A percentile compares a stretch with the other conserved stretches of the same genome.
phyloP scores from a whole-genome alignment of 2,329 filamentous ascomycete species.

The Verticillium tricorpus region DNA sequence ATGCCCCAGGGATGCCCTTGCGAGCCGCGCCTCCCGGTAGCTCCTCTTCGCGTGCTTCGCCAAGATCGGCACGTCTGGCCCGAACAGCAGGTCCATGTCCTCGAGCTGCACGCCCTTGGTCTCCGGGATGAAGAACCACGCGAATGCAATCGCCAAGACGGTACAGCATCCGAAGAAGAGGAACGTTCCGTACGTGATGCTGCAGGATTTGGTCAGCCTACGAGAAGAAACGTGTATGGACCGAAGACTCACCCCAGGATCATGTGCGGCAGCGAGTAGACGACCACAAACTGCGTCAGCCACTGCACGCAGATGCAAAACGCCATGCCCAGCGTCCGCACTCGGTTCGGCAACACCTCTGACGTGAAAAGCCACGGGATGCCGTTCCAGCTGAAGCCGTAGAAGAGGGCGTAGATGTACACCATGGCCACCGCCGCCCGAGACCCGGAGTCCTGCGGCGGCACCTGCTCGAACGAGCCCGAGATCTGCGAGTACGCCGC shows the following conservation, averaged over 20 bases:
- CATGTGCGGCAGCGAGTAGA: constrained; percentile 22
- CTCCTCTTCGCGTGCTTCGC: background rate
- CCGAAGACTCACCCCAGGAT: constrained; percentile 8
- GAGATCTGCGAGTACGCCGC: constrained; percentile 17
- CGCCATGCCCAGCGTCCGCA: constrained; percentile 19
- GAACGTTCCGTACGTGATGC: constrained; percentile 33
- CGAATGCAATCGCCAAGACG: constrained; percentile 28
- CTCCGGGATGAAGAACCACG: constrained; percentile 16
- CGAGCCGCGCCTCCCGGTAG: background rate
- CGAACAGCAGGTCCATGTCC: constrained; percentile 21
- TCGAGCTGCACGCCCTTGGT: constrained; percentile 20
- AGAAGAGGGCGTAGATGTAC: constrained; percentile 18
- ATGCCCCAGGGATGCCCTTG: constrained; percentile 2
- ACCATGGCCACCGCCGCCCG: constrained; percentile 21
- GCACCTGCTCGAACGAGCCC: constrained; percentile 9
- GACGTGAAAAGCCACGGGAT: constrained; percentile 14
- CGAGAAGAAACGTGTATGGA: no score
- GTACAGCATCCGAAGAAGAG: constrained; percentile 39
- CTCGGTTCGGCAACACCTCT: constrained; percentile 13
- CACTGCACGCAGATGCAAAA: constrained; percentile 20
- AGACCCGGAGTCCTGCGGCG: constrained; percentile 10
- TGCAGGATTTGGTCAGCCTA: background rate
- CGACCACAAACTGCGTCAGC: constrained; percentile 21
- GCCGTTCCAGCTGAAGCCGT: constrained; percentile 17
- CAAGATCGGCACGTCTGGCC: background rate